Evolutionary conservation across 1,284 basidiomycete species (phyloP).

Genomic region (Irpex lacteus): DNA sequence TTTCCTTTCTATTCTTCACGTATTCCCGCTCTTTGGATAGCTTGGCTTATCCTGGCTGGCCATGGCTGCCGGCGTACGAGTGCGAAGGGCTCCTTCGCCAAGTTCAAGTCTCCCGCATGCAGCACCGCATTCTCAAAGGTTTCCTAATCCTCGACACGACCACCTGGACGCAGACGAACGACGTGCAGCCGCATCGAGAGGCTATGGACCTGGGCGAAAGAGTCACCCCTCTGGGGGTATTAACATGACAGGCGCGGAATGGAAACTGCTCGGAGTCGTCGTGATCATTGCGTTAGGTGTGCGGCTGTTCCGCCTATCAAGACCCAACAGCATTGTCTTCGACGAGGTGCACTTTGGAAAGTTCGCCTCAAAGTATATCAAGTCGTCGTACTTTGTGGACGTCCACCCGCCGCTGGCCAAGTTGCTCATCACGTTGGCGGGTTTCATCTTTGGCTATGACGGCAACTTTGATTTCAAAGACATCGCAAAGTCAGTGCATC

Average conservation of each 20-base stretch:
- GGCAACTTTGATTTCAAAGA: conserved; percentile 97
- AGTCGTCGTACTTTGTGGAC: conserved; percentile 90
- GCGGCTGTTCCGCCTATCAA: conserved; percentile 75
- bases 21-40: conserved; percentile 2
- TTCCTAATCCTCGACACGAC: conserved; percentile 59
- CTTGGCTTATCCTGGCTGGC: background rate
- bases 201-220: conserved; percentile 52
- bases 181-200: conserved; percentile 64
- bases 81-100: conserved; percentile 64
- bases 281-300: conserved; percentile 70
- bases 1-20: conserved; percentile 5
- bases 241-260: conserved; percentile 64
- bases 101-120: conserved; percentile 43
- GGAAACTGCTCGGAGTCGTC: conserved; percentile 66
- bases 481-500: conserved; percentile 79
- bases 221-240: conserved; percentile 62
- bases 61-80: conserved; percentile 41
- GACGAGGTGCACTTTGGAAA: conserved; percentile 98
- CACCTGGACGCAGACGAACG: conserved; percentile 72
- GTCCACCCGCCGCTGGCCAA: conserved; percentile 98
- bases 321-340: conserved; percentile 91
- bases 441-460: conserved; percentile 87
- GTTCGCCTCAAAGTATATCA: conserved; percentile 90
- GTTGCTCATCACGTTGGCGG: conserved; percentile 89
- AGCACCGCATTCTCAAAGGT: conserved; percentile 41